Evolutionary conservation across 768 basidiomycete genomes (phyloP), one percentile per base, ranked within the genome.

Genomic region (Lentinula detonsa): DNA sequence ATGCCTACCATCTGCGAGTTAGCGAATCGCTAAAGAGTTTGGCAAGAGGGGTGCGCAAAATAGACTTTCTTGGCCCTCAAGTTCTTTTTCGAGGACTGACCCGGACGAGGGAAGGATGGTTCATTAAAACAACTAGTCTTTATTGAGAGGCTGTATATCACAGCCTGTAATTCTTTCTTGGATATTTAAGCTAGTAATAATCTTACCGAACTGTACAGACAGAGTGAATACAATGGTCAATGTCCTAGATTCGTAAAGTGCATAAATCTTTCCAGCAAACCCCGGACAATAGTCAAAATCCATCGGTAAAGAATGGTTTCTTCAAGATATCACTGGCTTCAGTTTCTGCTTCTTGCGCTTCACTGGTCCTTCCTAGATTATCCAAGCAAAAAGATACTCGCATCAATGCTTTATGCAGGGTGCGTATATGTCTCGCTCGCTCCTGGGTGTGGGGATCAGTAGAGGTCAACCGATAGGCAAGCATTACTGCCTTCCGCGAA

Each of bases 81-180:
- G 42, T 81, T 57, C 76, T 79, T 60, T 78, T 82, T 62, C 77
- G 78, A 52, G 62, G 61, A 0, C 63, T 86, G 31, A 76, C 74
- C 45, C 73, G 67, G 59, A 62, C 62, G 64, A 49, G 48, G 33
- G 46, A 50, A 33, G 48, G 43, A 39, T 59, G 57, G 57, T 15
- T 45, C 11, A 59, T 59, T 8, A 59, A 49, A 48, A 59, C 57
- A 35, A 59, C 45, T 40, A 35, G 40, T 40, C 35, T 21, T 13
- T 40, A 43, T 56, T 56, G 54, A 56, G 35, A 18, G 28, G 28
- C 28, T 28, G 28, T 13, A 52, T 35, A 31, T 16, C 5, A 23
- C 11, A n/a, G 9, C 33, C 34, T 7, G n/a, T 49, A 35, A 13
- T 7, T n/a, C 7, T 51, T 33, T 48, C 33, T 43, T 40, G 54